Conservation (phyloP, 441 rosid species). For the Corymbia calophylla region DNA sequence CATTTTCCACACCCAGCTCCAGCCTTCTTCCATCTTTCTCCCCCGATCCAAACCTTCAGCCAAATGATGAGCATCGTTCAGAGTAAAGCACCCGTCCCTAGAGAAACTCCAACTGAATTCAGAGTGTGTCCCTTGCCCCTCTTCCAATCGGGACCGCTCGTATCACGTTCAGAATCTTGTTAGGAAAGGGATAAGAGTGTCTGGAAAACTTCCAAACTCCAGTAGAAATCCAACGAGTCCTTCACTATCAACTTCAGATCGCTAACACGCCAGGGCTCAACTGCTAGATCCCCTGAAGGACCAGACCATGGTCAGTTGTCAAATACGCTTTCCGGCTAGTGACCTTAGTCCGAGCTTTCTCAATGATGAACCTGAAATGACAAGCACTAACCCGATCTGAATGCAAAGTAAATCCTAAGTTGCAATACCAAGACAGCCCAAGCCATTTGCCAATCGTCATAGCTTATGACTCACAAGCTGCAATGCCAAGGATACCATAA, state of each 20-base stretch:
- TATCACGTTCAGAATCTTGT: not conserved
- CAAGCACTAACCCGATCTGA: not conserved
- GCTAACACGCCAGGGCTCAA: no score
- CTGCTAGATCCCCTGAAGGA: no score
- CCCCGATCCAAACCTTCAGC: not conserved
- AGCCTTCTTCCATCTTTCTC: not conserved
- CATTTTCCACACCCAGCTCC: no score
- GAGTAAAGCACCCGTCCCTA: not conserved
- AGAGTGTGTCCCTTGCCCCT: not conserved
- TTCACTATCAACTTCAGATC: no score
- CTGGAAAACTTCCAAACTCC: not conserved
- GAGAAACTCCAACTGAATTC: not conserved
- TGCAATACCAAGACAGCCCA: not conserved
- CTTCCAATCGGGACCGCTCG: not conserved
- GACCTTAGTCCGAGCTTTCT: not conserved
- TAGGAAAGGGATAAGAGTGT: not conserved
- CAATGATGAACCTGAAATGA: not conserved
- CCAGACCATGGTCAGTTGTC: not conserved
- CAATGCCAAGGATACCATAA: not conserved
- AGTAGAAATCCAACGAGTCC: not conserved
- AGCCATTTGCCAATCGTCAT: not conserved
- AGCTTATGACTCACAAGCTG: not conserved
- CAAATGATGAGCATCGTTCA: not conserved
- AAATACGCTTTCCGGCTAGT: not conserved
- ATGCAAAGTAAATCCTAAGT: not conserved